A percentile compares a stretch with the other conserved stretches of the same genome.
Evolutionary conservation across 1,284 basidiomycete genomes (phyloP).

Genomic region (Dichomitus squalens): DNA sequence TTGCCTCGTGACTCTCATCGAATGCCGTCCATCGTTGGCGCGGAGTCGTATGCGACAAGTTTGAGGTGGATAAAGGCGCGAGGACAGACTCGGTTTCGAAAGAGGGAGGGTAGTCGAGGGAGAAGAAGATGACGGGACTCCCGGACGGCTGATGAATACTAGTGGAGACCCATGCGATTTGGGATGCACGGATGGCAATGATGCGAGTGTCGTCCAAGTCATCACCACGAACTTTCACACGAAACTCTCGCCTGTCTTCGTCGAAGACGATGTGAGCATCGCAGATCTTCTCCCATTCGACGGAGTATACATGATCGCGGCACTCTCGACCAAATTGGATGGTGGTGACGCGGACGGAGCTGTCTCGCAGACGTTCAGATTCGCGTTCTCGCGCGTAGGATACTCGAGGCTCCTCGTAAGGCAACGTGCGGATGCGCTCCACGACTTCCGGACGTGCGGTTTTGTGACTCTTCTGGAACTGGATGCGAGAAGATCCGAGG

Average conservation of each 20-base stretch:
- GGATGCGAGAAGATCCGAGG: constrained; percentile 34
- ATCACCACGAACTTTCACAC: constrained; percentile 33
- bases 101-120: constrained; percentile 45
- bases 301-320: constrained; percentile 53
- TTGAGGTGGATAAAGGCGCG: constrained; percentile 27
- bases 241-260: constrained; percentile 49
- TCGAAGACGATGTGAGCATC: constrained; percentile 40
- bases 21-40: constrained; percentile 30
- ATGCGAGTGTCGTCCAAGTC: constrained; percentile 27
- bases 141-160: constrained; percentile 27
- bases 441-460: constrained; percentile 39
- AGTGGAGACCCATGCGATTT: constrained; percentile 42
- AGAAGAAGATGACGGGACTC: constrained; percentile 44
- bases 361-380: constrained; percentile 30
- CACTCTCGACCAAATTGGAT: constrained; percentile 59
- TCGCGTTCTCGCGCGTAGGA: constrained; percentile 31
- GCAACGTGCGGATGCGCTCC: constrained; percentile 43
- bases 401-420: constrained; percentile 48
- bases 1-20: constrained; percentile 27
- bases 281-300: constrained; percentile 52
- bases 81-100: constrained; percentile 38
- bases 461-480: constrained; percentile 41
- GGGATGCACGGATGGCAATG: constrained; percentile 47
- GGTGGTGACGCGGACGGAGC: constrained; percentile 34
- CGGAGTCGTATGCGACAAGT: constrained; percentile 21